Evolutionary conservation across 169 alveolate genomes (phyloP), one percentile per base, ranked within the genome.

Genomic region (Cryptosporidium viatorum): DNA sequence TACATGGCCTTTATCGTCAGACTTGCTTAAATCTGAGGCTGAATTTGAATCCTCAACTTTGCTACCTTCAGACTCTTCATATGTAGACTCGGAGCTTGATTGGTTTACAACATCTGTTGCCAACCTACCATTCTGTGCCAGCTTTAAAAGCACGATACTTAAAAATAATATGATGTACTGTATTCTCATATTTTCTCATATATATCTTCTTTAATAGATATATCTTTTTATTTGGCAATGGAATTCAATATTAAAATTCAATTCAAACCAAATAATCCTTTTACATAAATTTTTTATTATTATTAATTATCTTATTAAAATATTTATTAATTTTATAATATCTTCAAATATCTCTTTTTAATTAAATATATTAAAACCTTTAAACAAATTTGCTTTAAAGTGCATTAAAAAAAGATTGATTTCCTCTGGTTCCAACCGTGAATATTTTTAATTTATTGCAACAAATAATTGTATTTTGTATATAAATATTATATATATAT

Each of bases 81-180:
- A 65, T 2, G 52, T 3, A 37, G 71, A 65, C 23, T 65, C 71
- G 3, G 71, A 65, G 3, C 71, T 65, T n/a, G 71, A 65, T n/a
- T 65, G 71, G 48, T 65, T 65, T 12, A 65, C 71, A 35, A 65
- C 71, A 29, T 37, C 50, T 2, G 71, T 37, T n/a, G 29, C 71
- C 21, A 26, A 35, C 14, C 26, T 37, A 3, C 71, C 71, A 37
- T 37, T 65, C 50, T 37, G 50, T 31, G 51, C 43, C 23, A 65
- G 1, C 71, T 65, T 37, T n/a, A 65, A 10, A 7, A 65, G 50
- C 23, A 65, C 71, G 18, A 65, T n/a, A n/a, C 41, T 18, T 6
- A 65, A 37, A 65, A 65, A 29, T 37, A 65, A 55, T 55, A 55
- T 55, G 18, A 55, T 9, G 37, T 55, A 26, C 21, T 55, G 67